Base-by-base conservation (phyloP, 352 stramenopile genomes). In the Discostella stelligera region DNA sequence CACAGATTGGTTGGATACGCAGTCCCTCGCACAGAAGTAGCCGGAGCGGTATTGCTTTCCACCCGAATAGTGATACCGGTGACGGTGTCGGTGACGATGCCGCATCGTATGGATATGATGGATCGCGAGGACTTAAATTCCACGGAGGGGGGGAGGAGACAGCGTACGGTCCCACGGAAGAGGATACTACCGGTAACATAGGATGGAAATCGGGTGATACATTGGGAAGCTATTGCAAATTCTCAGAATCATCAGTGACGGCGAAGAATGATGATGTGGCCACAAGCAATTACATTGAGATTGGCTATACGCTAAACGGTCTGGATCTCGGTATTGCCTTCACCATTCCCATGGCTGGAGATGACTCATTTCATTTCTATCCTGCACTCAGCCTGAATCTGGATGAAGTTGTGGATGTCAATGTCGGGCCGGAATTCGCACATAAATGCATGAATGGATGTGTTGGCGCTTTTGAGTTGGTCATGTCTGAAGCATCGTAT, bases 281-380 rank as follows among this genome's bases (percentile, higher is more conserved):
- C 32, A 41, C 44, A 37, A 52, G 37, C 30, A 30, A 69, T 14
- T 93, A 78, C 0, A 88, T 94, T 65, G 86, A 93, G 63, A 88
- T 98, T 27, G 95, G 91, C 25, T 98, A 94, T 72, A 93, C 95
- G 56, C 62, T 98, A 3, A 98, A 98, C 82, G 94, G 94, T n/a
- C 84, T 89, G 10, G 91, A 95, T 64, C 82, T 97, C 16, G 95
- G 94, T 0, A 76, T 94, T 23, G 94, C 94, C 0, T 98, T 97
- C 77, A 70, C 11, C 27, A 7, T 72, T 14, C n/a, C 48, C 23
- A 41, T 46, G 25, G 27, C 7, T n/a, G 60, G 2, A 39, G 48
- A 66, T 18, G 41, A 64, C 60, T 46, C 59, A 20, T 78, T 85
- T 30, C 59, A 48, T 32, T 80, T 82, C 27, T 74, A 86, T 53